These are phyloP conservation scores for Cercospora zeina DNA, from an alignment of 2,329 filamentous ascomycete species.

Conservation along the genomic window DNA sequence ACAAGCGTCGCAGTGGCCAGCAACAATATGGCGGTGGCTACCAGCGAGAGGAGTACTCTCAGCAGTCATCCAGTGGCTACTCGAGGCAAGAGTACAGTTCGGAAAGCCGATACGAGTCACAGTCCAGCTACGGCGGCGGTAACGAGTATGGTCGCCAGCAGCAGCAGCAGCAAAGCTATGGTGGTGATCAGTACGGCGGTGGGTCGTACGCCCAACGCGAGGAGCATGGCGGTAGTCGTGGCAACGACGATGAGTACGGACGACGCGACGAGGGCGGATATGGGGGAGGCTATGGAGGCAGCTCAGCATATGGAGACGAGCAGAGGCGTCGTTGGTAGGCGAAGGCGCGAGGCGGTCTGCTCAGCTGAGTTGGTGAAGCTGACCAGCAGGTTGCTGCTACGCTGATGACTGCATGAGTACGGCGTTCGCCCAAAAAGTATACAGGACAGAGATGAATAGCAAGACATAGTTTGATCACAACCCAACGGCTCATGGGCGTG, in stretches of 20 bases:
- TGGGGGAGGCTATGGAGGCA: slow-evolving; percentile 25
- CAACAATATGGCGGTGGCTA: slow-evolving; percentile 20
- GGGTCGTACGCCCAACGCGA: slow-evolving; percentile 16
- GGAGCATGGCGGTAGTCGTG: slow-evolving; percentile 11
- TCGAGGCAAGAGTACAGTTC: slow-evolving; percentile 31
- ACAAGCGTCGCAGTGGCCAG: slow-evolving; percentile 19
- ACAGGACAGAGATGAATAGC: not conserved
- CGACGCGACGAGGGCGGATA: slow-evolving; percentile 23
- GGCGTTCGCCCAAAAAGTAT: not conserved
- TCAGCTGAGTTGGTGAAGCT: not conserved
- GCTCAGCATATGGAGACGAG: slow-evolving; percentile 14
- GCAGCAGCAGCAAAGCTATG: slow-evolving; percentile 25
- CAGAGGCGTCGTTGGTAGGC: slow-evolving; percentile 22
- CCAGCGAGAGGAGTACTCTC: slow-evolving; percentile 25
- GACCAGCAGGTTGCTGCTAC: not conserved
- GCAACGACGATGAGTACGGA: slow-evolving; percentile 13
- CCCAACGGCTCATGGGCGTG: not conserved
- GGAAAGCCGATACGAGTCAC: slow-evolving; percentile 28
- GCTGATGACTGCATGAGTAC: not conserved
- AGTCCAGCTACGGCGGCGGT: slow-evolving; percentile 26
- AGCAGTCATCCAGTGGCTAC: slow-evolving; percentile 24
- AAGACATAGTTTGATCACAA: not conserved
- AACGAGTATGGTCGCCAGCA: slow-evolving; percentile 26
- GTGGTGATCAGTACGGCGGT: slow-evolving; percentile 15
- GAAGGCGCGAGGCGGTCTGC: not conserved